Conservation (phyloP, 202 grass and related monocot species). For the Tripidium arundinaceum region DNA sequence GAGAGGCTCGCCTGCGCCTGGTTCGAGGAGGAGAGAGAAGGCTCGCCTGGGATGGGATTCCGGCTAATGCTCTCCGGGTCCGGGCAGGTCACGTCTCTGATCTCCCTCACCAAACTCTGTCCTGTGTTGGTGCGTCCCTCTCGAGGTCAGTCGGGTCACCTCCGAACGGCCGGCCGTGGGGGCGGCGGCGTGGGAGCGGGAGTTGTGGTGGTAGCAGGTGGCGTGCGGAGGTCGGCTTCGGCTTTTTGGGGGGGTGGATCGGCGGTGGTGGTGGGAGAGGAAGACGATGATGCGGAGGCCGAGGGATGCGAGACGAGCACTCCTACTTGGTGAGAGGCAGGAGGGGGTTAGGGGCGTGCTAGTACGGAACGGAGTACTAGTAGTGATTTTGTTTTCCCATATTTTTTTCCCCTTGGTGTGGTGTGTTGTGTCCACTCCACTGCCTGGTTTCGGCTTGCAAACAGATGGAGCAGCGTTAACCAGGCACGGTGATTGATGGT, state of each 20-base stretch:
- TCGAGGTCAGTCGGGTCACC: neutral
- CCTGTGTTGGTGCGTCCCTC: neutral
- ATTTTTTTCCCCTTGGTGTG: neutral
- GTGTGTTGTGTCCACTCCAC: neutral
- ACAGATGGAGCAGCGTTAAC: too few species aligned
- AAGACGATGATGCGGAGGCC: too few species aligned
- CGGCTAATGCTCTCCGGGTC: neutral
- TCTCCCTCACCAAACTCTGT: slow-evolving; percentile 32
- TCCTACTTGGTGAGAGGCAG: neutral
- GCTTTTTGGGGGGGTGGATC: neutral
- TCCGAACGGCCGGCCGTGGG: neutral
- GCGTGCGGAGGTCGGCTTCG: neutral
- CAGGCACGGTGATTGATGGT: neutral
- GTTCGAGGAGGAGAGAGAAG: slow-evolving; percentile 18
- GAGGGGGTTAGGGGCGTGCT: neutral
- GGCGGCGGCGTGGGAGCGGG: neutral
- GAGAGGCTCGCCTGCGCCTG: neutral
- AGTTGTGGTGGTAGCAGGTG: slow-evolving; percentile 20
- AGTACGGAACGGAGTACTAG: neutral
- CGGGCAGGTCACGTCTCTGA: slow-evolving; percentile 11
- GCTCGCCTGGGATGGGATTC: slow-evolving; percentile 12
- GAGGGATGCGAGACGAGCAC: too few species aligned
- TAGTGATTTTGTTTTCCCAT: neutral
- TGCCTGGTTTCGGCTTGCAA: neutral
- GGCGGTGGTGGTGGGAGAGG: slow-evolving; percentile 17